phyloP scores from a whole-genome alignment of 495 filamentous ascomycete species.

The Penicillium parvum region DNA sequence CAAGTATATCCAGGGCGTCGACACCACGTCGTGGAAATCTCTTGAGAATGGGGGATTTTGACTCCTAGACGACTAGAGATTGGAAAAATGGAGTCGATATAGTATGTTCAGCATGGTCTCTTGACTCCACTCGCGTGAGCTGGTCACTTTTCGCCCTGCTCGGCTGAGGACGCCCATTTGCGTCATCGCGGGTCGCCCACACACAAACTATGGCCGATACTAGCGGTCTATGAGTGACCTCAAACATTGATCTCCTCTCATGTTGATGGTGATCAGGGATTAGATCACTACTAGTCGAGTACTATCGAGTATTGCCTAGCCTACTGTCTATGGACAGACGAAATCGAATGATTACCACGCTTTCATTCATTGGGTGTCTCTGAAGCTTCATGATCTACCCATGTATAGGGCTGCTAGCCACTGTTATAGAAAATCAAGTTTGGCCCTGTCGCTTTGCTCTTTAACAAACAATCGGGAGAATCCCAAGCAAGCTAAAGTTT shows the following conservation, averaged over 20 bases:
- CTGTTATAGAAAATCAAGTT: slow-evolving; percentile 1
- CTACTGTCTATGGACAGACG: no score
- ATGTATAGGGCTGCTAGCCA: background rate
- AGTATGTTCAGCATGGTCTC: background rate
- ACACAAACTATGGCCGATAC: background rate
- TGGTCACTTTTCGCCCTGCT: background rate
- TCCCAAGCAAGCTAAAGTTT: slow-evolving; percentile 19
- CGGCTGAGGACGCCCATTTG: slow-evolving; percentile 7
- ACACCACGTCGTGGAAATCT: background rate
- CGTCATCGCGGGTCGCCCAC: slow-evolving; percentile 11
- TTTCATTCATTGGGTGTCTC: slow-evolving; percentile 5
- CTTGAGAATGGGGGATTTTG: background rate
- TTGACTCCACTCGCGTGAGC: background rate
- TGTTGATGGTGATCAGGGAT: no score
- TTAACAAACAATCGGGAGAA: slow-evolving; percentile 15
- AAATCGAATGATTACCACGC: no score
- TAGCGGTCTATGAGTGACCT: background rate
- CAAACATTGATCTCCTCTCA: background rate
- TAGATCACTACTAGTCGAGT: no score
- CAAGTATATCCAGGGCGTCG: slow-evolving; percentile 13
- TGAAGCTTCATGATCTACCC: slow-evolving; percentile 3
- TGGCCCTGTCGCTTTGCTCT: slow-evolving; percentile 12
- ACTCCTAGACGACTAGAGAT: no score
- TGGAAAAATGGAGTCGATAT: background rate
- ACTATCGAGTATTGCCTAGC: no score